Evolutionary conservation across 495 filamentous ascomycete genomes (phyloP), one percentile per base, ranked within the genome.

Genomic region (Trichoderma asperelloides): DNA sequence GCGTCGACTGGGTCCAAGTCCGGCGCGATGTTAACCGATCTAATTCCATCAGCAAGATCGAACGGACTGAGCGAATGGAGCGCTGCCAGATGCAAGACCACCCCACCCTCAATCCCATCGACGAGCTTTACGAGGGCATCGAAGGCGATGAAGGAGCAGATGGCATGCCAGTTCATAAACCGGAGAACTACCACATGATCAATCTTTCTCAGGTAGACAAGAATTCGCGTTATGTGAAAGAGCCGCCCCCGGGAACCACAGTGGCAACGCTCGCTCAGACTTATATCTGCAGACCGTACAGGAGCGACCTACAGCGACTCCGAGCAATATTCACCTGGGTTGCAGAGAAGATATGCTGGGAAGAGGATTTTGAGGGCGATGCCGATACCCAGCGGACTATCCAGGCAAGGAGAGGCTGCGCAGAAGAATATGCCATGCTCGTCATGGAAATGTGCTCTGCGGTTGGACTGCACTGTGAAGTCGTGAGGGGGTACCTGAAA

Each of bases 251-350:
- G 2, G 90, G 89, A 79, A 94, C 88, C 2, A 97, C 90, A 43
- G 85, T 95, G 0, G 84, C 89, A 64, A 91, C 87, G 66, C 84
- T 99, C 27, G 93, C 93, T 1, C 93, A 96, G 66, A 91, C 89
- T 8, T 96, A 96, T 72, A 87, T 99, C 33, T 98, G 96, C 72
- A 87, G 96, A 55, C 96, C 96, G 6, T 96, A 97, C 74, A 86
- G 93, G 64, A 97, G 91, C 74, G 96, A 98, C 71, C 91, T 97
- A 1, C 95, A 99, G 73, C 85, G 93, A 45, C 81, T 98, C 5
- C 85, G 95, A 25, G 92, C 95, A 1, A 97, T 98, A 64, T 99
- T 97, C 73, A 97, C 89, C 12, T 99, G 94, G 93, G 91, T 97
- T 33, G 86, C 92, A 23, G 95, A 98, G 74, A 95, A 95, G 72